Evolutionary conservation across 2,329 filamentous ascomycete species (phyloP), one percentile per base, ranked within the genome.

Genomic region (Seiridium cupressi): DNA sequence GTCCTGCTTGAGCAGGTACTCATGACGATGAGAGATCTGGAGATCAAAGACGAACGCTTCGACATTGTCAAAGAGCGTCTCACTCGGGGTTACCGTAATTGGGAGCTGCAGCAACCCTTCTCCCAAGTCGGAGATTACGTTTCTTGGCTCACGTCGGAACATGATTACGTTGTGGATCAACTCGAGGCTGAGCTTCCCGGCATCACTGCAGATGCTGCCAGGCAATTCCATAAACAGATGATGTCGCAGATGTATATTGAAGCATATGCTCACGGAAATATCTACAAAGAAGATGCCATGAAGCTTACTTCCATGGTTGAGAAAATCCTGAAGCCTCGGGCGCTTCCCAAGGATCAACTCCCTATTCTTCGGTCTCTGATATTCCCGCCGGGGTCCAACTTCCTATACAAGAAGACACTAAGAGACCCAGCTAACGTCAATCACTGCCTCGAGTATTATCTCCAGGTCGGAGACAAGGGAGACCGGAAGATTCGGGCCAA

Each of bases 221-320:
- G 88, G 54, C 77, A 83, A 5, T 97, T 97, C 77, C 90, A 89
- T 72, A 90, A 89, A 48, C 89, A 95, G 68, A 79, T 97, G 51
- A 81, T 98, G 47, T 83, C 86, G 10, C 93, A 98, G 71, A 83
- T 94, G 65, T 90, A 96, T 69, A 89, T 97, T 63, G 95, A 99
- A 74, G 84, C 93, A 3, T 85, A 97, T 60, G 90, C 89, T 0
- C 93, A 97, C 68, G 95, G 95, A 57, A 99, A 99, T 73, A 73
- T 99, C 59, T 93, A 96, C 80, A 96, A 93, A 76, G 92, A 96
- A 72, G 95, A 99, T 70, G 93, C 92, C 0, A 80, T 97, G 58
- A 90, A 89, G 71, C 84, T 97, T 72, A 94, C 92, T 0, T 87
- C 95, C 64, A 84, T 96, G 68, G 84, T 97, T 34, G 91, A 96